Percentiles rank a stretch among this genome's conserved stretches.
Conservation (phyloP, 2,329 filamentous ascomycete genomes). For the Chrysoporthe deuterocubensis region DNA sequence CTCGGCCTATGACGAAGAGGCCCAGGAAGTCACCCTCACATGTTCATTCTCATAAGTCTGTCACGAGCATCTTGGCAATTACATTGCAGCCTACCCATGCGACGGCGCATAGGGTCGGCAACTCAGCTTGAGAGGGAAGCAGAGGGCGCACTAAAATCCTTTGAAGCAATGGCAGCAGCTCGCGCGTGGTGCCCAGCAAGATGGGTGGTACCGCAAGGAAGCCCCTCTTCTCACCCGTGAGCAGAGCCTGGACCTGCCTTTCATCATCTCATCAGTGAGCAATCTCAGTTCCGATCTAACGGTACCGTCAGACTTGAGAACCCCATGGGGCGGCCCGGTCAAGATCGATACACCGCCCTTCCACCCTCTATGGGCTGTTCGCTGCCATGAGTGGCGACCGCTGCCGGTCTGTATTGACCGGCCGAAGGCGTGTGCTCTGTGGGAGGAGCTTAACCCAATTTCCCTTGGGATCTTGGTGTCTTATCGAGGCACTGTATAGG, state of each 20-base stretch:
- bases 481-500: slow-evolving; percentile 19
- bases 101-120: background rate
- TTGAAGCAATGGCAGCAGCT: background rate
- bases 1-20: background rate
- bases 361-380: background rate
- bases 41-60: background rate
- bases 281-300: background rate
- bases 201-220: background rate
- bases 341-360: slow-evolving; percentile 7
- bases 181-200: too few relatives aligned
- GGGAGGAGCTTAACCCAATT: slow-evolving; percentile 13
- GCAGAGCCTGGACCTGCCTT: background rate
- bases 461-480: slow-evolving; percentile 11
- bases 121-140: background rate
- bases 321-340: background rate
- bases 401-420: background rate
- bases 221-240: background rate
- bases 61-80: background rate
- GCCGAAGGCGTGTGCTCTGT: background rate
- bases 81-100: background rate
- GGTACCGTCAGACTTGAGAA: background rate
- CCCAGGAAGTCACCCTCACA: background rate
- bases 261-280: background rate
- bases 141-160: background rate
- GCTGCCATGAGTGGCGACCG: background rate